Base-by-base conservation (phyloP, 306 rosid genomes). In the Quercus glauca region DNA sequence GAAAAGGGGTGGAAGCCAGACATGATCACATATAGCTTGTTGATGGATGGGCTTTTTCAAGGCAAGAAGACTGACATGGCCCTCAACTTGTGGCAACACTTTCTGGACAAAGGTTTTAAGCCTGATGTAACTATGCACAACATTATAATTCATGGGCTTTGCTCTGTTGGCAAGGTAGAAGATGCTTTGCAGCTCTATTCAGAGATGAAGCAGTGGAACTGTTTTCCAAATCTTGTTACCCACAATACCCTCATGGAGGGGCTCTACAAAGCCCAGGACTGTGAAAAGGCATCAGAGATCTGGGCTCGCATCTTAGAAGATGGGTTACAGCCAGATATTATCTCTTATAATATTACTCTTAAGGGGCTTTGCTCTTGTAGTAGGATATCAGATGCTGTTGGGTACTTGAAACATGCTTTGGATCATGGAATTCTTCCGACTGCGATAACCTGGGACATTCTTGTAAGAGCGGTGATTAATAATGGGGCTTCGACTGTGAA, bases 161-260 rank as follows among this genome's bases (percentile, higher is more conserved):
- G 98, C 83, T 89, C 87, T 68, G 90, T 87, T 60, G 91, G 91
- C 31, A 96, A 93, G 80, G 79, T 88, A 65, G 84, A 87, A 69
- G 75, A 73, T 77, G 98, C 97, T 65, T 52, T 90, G 86, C 88
- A 82, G 84, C 85, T 93, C 71, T 96, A 85, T 93, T 84, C 84
- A 58, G 84, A 71, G 80, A 88, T 93, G 89, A 75, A 79, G 83
- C 79, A 78, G 70, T 82, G 72, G 83, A 83, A 83, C 53, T 85
- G 85, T 75, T 75, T 76, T 69, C 90, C 92, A 53, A 90, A 91
- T 86, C 92, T 93, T 79, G 94, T 91, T 45, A 93, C 96, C 4
- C 86, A 91, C 78, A 96, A 96, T 86, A 96, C 97, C 82, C 80
- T 95, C 52, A 91, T 95, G 96, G 93, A 90, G 75, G 99, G 99